Evolutionary conservation across 2,329 filamentous ascomycete species (phyloP).

Genomic region (Trichoderma oligosporum): DNA sequence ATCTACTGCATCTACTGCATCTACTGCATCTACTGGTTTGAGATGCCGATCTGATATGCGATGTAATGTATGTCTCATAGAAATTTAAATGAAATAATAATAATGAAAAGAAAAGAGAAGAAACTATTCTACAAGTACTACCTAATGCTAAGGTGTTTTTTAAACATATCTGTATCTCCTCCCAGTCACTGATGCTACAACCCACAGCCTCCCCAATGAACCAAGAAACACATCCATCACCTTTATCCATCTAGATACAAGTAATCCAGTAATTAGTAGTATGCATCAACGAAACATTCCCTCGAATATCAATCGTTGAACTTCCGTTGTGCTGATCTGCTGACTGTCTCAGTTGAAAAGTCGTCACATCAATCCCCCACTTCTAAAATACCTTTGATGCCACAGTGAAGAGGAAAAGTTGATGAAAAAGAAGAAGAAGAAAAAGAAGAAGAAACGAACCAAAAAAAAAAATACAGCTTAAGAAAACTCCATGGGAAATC

Average conservation of each 20-base stretch:
- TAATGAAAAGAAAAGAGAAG: neutral
- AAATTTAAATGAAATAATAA: neutral
- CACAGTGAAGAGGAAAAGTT: neutral
- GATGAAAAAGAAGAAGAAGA: neutral
- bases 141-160: no score
- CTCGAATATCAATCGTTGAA: neutral
- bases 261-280: neutral
- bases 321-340: neutral
- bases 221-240: neutral
- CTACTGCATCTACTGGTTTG: neutral
- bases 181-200: no score
- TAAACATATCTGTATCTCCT: no score
- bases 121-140: neutral
- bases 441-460: conserved; percentile 5
- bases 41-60: neutral
- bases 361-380: neutral
- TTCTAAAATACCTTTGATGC: neutral
- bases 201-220: neutral
- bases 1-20: no score
- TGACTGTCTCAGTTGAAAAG: neutral
- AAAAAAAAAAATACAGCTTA: conserved; percentile 29
- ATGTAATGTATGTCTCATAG: conserved; percentile 1
- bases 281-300: neutral
- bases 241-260: neutral
- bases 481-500: conserved; percentile 30